Conservation (phyloP, 2,329 filamentous ascomycete genomes). For the Cladosporium oxysporum region DNA sequence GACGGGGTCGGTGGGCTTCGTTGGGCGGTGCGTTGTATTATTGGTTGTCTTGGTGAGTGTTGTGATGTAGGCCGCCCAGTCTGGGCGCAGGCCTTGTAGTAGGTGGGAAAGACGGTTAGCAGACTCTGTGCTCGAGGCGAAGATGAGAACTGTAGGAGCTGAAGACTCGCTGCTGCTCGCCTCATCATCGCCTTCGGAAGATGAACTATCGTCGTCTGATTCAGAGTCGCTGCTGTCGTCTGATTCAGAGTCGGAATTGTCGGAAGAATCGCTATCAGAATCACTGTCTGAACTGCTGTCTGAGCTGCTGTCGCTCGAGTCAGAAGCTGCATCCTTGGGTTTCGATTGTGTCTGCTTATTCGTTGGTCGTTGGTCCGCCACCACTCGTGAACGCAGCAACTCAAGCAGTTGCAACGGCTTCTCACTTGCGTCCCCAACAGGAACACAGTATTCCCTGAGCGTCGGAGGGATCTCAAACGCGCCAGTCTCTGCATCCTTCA, state of each 20-base stretch:
- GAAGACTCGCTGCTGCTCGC: not conserved
- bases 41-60: constrained; percentile 63
- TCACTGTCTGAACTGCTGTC: constrained; percentile 21
- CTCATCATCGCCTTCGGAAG: not conserved
- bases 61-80: constrained; percentile 30
- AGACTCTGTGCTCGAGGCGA: constrained; percentile 86
- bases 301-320: constrained; percentile 21
- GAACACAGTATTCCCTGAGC: constrained; percentile 50
- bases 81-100: constrained; percentile 47
- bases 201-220: not conserved
- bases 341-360: constrained; percentile 13
- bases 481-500: constrained; percentile 27
- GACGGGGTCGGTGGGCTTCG: constrained; percentile 68
- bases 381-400: constrained; percentile 62
- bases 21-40: constrained; percentile 50
- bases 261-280: constrained; percentile 17
- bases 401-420: constrained; percentile 81
- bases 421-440: constrained; percentile 54
- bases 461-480: constrained; percentile 59
- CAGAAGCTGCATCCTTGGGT: constrained; percentile 23
- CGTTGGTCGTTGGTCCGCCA: constrained; percentile 17
- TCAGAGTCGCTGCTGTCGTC: constrained; percentile 10
- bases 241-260: constrained; percentile 19
- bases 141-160: constrained; percentile 66
- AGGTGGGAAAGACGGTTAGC: constrained; percentile 85